A percentile compares a stretch with the other conserved stretches of the same genome.
Evolutionary conservation across 1,284 basidiomycete genomes (phyloP).

Genomic region (Naganishia sp.): DNA sequence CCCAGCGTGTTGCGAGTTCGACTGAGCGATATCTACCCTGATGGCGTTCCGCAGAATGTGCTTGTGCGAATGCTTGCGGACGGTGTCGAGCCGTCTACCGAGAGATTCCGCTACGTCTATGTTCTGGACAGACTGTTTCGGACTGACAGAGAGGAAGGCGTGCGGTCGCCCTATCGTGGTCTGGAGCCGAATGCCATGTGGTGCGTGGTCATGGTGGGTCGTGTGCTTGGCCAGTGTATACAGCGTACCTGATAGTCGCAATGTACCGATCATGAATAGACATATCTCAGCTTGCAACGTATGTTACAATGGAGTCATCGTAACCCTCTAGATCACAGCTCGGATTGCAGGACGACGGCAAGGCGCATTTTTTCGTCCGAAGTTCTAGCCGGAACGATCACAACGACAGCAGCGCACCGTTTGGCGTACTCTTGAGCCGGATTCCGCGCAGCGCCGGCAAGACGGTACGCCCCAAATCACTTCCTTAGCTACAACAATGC

Average conservation of each 20-base stretch:
- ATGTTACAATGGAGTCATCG: slow-evolving; percentile 38
- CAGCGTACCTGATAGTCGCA: not conserved
- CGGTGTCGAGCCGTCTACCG: slow-evolving; percentile 35
- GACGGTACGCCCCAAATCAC: slow-evolving; percentile 3
- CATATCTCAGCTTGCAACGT: slow-evolving; percentile 22
- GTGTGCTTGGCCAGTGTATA: slow-evolving; percentile 30
- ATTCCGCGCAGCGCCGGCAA: slow-evolving; percentile 33
- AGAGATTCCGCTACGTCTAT: slow-evolving; percentile 39
- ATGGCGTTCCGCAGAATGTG: slow-evolving; percentile 34
- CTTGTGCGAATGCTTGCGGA: slow-evolving; percentile 40
- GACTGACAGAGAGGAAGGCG: slow-evolving; percentile 36
- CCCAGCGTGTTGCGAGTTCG: not conserved
- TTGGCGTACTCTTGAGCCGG: slow-evolving; percentile 40
- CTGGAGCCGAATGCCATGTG: slow-evolving; percentile 32
- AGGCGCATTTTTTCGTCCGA: slow-evolving; percentile 38
- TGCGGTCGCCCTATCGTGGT: slow-evolving; percentile 35
- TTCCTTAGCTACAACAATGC: no score
- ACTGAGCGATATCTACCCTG: not conserved
- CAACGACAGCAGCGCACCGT: slow-evolving; percentile 39
- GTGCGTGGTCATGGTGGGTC: slow-evolving; percentile 38
- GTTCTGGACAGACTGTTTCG: slow-evolving; percentile 39
- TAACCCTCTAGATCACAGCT: slow-evolving; percentile 28
- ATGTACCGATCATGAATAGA: not conserved
- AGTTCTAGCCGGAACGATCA: slow-evolving; percentile 38
- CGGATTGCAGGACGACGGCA: slow-evolving; percentile 33